Evolutionary conservation across 2,329 filamentous ascomycete genomes (phyloP), one percentile per base, ranked within the genome.

Genomic region (Paracamarosporium sp.): DNA sequence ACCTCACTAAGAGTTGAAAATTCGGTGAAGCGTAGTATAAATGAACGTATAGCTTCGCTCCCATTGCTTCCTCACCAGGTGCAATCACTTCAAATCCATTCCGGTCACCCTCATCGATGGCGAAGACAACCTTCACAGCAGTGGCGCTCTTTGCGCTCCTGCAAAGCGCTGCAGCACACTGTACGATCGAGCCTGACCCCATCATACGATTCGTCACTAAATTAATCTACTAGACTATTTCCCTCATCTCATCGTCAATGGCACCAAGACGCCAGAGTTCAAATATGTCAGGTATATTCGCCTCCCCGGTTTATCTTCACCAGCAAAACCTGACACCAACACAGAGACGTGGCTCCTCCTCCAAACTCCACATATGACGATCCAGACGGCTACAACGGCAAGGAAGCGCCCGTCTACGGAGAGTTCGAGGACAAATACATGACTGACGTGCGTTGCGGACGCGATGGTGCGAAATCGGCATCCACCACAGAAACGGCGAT

Each of bases 181-280:
- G 52, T 55, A 48, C 31, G 13, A 36, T n/a, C 13, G 13, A 12
- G 15, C 17, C 25, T 22, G 5, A 20, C n/a, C 12, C 6, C 13
- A 24, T 8, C n/a, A 22, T 13, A 36, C 43, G 11, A 40, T 56
- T 31, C 30, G 30, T 13, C 30, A 11, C 4, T 11, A 11, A 27
- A 57, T 43, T 11, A 43, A 11, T n/a, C 15, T 25, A 30, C 28
- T 17, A 55, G 56, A 59, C 20, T 56, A 48, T n/a, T 59, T 59
- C 35, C 53, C 53, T 8, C 53, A 56, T 30, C 52, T 59, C 22
- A 43, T 59, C 31, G 41, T 59, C 11, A 59, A 59, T 25, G 53
- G 50, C 8, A 56, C 41, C 20, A 43, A 5, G 15, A 53, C 53
- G 6, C 57, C 57, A 9, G 47, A 55, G 31, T 59, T 55, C 31